Base-by-base conservation (phyloP, 306 rosid genomes). In the Sesbania bispinosa region DNA sequence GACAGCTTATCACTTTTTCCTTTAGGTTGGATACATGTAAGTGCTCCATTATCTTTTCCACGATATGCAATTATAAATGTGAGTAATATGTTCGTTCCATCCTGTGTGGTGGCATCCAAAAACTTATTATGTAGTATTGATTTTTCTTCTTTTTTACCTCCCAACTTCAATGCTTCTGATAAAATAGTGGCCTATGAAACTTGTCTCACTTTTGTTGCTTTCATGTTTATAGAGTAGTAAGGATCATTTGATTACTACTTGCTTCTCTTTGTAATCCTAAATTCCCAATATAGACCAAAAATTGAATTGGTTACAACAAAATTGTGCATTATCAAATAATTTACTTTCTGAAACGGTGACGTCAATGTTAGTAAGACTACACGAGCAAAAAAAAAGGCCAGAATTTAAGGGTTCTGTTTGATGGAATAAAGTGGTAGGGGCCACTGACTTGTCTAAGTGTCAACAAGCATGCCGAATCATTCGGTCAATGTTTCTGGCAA, bases 11-110 rank as follows among this genome's bases (percentile, higher is more conserved):
- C 96, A 10, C 99, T 95, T 79, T 95, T 95, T 76, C 81, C 96
- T 53, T 88, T 95, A 69, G 99, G 99, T 23, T 95, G 99, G 99
- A 89, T 95, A 82, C 99, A 95, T 80, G 99, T 95, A 95, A 92
- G 99, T 83, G 45, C 74, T 33, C 65, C 67, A 47, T 29, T 69
- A 63, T 58, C 76, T 72, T 69, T 18, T 45, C n/a, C n/a, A 66
- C 42, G 30, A 46, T 39, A 19, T 62, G 63, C 18, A 51, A 19
- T 63, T 57, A 42, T 69, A 58, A 47, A 61, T 30, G 8, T 7
- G 75, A 54, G 43, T 55, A 36, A 35, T 74, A 4, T 52, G 57
- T 67, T 36, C 6, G n/a, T 69, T 67, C 21, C 52, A 57, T 61
- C 61, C 68, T 66, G 41, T 62, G 30, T 6, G 59, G 42, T 10